Evolutionary conservation across 495 filamentous ascomycete genomes (phyloP).

Genomic region (Talaromyces liani): DNA sequence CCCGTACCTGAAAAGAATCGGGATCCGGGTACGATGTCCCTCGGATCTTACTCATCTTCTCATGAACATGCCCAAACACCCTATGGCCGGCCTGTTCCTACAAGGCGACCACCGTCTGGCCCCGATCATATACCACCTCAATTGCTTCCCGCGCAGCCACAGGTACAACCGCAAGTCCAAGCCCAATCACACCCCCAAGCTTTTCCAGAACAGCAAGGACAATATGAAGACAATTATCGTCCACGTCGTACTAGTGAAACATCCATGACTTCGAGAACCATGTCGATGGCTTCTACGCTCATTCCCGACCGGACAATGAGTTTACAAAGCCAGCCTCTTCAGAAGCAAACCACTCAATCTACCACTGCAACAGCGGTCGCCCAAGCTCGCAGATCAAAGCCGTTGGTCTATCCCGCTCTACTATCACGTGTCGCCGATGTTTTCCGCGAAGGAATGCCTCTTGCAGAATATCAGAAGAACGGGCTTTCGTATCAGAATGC

Average conservation of each 20-base stretch:
- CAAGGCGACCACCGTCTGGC: conserved; percentile 50
- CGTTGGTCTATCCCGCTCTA: conserved; percentile 87
- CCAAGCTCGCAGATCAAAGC: conserved; percentile 50
- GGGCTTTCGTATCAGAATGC: conserved; percentile 94
- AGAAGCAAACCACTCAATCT: conserved; percentile 19
- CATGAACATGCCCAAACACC: conserved; percentile 78
- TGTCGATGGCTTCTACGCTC: conserved; percentile 87
- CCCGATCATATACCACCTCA: conserved; percentile 20
- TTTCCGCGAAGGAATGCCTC: conserved; percentile 75
- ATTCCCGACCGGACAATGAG: conserved; percentile 45
- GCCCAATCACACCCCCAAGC: conserved; percentile 6
- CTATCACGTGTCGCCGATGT: conserved; percentile 85
- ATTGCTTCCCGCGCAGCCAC: conserved; percentile 5
- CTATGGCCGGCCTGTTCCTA: conserved; percentile 83
- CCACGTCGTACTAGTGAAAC: conserved; percentile 37
- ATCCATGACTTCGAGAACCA: conserved; percentile 47
- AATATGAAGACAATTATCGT: conserved; percentile 13
- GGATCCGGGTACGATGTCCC: conserved; percentile 89
- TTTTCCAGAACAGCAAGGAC: conserved; percentile 20
- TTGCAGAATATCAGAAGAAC: conserved; percentile 90
- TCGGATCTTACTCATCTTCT: conserved; percentile 77
- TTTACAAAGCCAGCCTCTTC: conserved; percentile 32
- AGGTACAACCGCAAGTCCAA: not conserved
- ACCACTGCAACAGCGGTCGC: conserved; percentile 32
- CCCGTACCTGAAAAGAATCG: conserved; percentile 80